Percentiles rank a stretch among this genome's conserved stretches.
Conservation (phyloP, 352 stramenopile species). For the Chloridella minuta region DNA sequence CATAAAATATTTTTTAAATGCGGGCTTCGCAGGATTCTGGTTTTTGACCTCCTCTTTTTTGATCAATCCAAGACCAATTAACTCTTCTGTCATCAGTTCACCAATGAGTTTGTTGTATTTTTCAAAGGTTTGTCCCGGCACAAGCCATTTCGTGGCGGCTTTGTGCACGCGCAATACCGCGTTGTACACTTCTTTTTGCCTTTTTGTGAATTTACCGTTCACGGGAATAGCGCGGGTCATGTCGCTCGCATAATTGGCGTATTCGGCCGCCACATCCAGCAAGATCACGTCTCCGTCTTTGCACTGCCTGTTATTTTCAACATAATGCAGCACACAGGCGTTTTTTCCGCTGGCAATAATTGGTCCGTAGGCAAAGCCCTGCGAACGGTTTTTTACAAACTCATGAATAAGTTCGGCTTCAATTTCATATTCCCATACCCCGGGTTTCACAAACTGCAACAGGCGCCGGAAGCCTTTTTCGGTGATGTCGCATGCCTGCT, state of each 20-base stretch:
- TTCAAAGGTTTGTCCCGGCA: neutral
- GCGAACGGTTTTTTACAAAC: neutral
- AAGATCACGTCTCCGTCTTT: neutral
- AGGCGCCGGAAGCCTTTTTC: neutral
- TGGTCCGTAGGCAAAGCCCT: neutral
- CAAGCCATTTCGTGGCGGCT: neutral
- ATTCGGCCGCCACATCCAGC: neutral
- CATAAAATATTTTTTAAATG: conserved; percentile 2
- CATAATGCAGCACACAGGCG: neutral
- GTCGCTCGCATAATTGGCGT: neutral
- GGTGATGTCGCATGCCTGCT: neutral
- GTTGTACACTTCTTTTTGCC: neutral
- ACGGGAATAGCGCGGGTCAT: neutral
- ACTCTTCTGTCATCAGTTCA: neutral
- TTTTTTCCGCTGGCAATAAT: neutral
- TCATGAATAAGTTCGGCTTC: neutral
- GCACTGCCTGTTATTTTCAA: neutral
- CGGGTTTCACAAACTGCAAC: neutral
- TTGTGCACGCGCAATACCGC: neutral
- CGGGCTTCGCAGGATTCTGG: neutral
- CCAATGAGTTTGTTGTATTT: neutral
- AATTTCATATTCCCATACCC: neutral
- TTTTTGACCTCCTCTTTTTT: neutral
- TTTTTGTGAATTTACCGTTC: neutral
- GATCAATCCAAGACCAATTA: neutral